Conservation (phyloP, 2,329 filamentous ascomycete species). For the Scorias spongiosa region DNA sequence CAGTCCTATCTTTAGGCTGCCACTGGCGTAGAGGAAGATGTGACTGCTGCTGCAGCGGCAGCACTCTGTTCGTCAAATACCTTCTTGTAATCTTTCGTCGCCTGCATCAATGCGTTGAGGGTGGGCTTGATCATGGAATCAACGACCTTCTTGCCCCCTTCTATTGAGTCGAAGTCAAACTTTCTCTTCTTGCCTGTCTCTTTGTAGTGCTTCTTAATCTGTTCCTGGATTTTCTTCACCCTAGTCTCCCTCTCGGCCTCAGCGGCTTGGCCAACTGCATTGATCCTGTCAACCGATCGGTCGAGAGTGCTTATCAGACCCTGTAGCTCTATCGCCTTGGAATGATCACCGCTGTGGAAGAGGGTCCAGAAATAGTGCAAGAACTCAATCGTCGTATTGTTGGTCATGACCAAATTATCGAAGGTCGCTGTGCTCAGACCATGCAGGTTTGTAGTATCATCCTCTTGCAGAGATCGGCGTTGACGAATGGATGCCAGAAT, state of each 20-base stretch:
- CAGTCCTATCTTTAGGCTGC: neutral
- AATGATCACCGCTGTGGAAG: slow-evolving; percentile 72
- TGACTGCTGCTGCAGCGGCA: slow-evolving; percentile 7
- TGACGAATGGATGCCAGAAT: slow-evolving; percentile 50
- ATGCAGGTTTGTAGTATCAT: slow-evolving; percentile 11
- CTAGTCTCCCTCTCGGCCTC: slow-evolving; percentile 56
- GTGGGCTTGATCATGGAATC: slow-evolving; percentile 62
- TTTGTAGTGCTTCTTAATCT: slow-evolving; percentile 55
- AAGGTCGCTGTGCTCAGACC: slow-evolving; percentile 33
- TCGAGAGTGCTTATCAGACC: slow-evolving; percentile 71
- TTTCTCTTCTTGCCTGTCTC: slow-evolving; percentile 59
- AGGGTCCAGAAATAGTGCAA: slow-evolving; percentile 94
- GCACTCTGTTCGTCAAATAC: slow-evolving; percentile 46
- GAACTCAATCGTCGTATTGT: slow-evolving; percentile 89
- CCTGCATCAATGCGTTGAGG: slow-evolving; percentile 52
- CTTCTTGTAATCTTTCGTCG: slow-evolving; percentile 54
- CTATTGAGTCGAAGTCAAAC: slow-evolving; percentile 47
- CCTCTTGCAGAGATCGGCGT: slow-evolving; percentile 16
- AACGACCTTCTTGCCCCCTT: slow-evolving; percentile 63
- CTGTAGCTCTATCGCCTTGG: slow-evolving; percentile 60
- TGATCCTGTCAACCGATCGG: slow-evolving; percentile 62
- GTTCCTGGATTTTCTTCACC: slow-evolving; percentile 50
- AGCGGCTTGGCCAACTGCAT: slow-evolving; percentile 64
- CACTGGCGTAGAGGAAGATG: slow-evolving; percentile 1
- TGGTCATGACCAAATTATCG: slow-evolving; percentile 55